phyloP scores from a whole-genome alignment of 2,329 filamentous ascomycete genomes.

The Nectriaceae sp. region DNA sequence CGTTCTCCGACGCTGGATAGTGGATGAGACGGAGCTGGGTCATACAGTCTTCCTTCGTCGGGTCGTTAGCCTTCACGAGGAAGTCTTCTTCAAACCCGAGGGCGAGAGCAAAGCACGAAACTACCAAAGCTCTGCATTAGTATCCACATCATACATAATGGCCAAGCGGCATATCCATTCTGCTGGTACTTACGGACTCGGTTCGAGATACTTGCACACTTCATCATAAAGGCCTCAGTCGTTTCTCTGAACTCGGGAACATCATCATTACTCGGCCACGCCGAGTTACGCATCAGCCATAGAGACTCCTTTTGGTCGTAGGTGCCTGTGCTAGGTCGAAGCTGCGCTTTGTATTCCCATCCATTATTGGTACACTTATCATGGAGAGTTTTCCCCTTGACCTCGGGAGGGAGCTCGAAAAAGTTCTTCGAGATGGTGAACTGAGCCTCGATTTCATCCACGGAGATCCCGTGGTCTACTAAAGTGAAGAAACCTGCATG shows the following conservation, averaged over 20 bases:
- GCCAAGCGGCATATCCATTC: neutral
- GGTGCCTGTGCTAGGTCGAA: conserved; percentile 3
- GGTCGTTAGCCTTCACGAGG: conserved; percentile 50
- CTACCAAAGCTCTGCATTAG: neutral
- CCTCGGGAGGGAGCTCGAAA: conserved; percentile 45
- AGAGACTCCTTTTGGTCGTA: conserved; percentile 6
- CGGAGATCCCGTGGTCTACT: conserved; percentile 18
- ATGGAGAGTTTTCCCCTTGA: conserved; percentile 50
- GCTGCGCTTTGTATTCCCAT: conserved; percentile 49
- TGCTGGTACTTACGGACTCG: conserved; percentile 2
- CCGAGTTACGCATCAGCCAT: conserved; percentile 1
- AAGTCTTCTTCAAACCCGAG: conserved; percentile 51
- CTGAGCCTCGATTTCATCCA: conserved; percentile 38
- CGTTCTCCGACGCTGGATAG: conserved; percentile 39
- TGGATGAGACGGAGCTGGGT: conserved; percentile 52
- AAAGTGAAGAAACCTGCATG: conserved; percentile 56
- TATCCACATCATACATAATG: neutral
- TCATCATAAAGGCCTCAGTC: neutral
- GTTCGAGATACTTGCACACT: conserved; percentile 1
- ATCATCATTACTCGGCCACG: conserved; percentile 3
- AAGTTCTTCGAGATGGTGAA: conserved; percentile 35
- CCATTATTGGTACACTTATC: conserved; percentile 49
- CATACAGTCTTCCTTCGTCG: conserved; percentile 45
- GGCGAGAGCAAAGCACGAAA: conserved; percentile 51
- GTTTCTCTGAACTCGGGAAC: neutral